Evolutionary conservation across 179 eudicot genomes (phyloP).

Genomic region (Heliamphora pulchella): DNA sequence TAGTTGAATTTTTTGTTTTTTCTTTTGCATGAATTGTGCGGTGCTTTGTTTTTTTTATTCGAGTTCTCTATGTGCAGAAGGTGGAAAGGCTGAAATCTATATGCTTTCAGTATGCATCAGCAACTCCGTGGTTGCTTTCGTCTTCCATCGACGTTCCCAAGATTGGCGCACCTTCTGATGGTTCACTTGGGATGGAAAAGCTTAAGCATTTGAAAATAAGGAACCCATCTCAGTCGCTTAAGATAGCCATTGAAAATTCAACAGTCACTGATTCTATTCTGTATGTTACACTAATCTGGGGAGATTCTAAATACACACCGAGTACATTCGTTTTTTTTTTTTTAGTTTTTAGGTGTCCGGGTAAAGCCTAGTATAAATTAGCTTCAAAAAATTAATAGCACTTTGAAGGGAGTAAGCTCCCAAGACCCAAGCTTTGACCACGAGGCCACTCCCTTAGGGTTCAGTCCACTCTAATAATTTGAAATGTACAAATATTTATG

Average conservation of each 20-base stretch:
- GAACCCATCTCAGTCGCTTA: conserved; percentile 16
- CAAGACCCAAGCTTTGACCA: no score
- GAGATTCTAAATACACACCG: no score
- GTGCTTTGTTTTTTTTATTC: conserved; percentile 10
- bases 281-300: no score
- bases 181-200: conserved; percentile 12
- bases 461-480: no score
- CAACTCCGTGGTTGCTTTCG: conserved; percentile 73
- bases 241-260: conserved; percentile 34
- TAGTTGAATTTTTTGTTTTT: no score
- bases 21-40: not conserved
- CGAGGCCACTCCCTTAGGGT: no score
- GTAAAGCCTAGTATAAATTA: no score
- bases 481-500: no score
- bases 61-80: conserved; percentile 42
- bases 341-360: no score
- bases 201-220: conserved; percentile 17
- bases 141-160: conserved; percentile 47
- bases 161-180: conserved; percentile 24
- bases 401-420: no score
- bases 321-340: no score
- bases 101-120: conserved; percentile 84
- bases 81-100: conserved; percentile 75
- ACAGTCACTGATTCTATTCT: conserved; percentile 50
- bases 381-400: no score